phyloP scores from a whole-genome alignment of 305 asterid genomes.

The Fraxinus ornus region DNA sequence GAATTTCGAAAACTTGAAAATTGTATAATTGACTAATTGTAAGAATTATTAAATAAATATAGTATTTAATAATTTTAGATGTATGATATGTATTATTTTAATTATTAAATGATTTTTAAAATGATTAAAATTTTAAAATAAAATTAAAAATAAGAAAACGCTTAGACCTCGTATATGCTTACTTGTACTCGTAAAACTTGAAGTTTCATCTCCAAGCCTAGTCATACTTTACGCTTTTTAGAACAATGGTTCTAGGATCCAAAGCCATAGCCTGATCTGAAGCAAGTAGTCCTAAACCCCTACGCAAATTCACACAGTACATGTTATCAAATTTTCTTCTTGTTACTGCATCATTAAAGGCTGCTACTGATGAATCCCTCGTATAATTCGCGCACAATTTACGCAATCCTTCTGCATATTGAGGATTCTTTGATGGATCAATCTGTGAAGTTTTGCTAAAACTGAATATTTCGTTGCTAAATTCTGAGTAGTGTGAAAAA shows the following conservation, averaged over 20 bases:
- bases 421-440: not conserved
- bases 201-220: too few species aligned
- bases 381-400: conserved; percentile 50
- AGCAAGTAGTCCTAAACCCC: conserved; percentile 54
- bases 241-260: conserved; percentile 27
- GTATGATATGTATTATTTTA: too few species aligned
- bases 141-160: too few species aligned
- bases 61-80: too few species aligned
- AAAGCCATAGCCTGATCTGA: conserved; percentile 56
- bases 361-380: conserved; percentile 38
- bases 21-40: too few species aligned
- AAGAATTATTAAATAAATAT: too few species aligned
- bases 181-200: too few species aligned
- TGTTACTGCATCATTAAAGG: conserved; percentile 70
- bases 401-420: not conserved
- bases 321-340: conserved; percentile 77
- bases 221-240: too few species aligned
- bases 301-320: conserved; percentile 51
- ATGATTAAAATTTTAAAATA: too few species aligned
- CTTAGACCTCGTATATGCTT: too few species aligned
- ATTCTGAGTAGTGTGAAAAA: conserved; percentile 68
- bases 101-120: too few species aligned
- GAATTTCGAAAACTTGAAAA: too few species aligned
- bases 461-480: conserved; percentile 50
- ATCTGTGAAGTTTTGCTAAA: not conserved